Evolutionary conservation across 2,329 filamentous ascomycete species (phyloP), one percentile per base, ranked within the genome.

Genomic region (Exutisphaerella laricina): DNA sequence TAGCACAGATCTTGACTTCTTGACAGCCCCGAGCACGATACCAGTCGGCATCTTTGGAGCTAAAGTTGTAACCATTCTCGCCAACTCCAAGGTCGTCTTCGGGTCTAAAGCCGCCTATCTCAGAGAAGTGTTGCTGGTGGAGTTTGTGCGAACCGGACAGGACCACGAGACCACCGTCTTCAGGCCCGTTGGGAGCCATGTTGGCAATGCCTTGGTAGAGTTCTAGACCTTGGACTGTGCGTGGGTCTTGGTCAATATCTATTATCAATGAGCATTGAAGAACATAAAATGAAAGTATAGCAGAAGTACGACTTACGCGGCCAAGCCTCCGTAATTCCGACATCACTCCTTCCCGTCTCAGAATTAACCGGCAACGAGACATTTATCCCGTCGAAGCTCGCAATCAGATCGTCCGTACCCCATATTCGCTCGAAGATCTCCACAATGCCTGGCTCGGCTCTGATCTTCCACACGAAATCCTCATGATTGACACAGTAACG

Each of bases 91-190:
- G 39, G 43, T 55, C 50, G 12, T 41, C 28, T 6, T 49, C 41
- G 18, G 34, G 17, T 6, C 42, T 41, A 37, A 50, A 54, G n/a
- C 51, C 51, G 17, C 49, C 49, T 45, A 65, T 60, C 25, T 64
- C 53, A 1, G 62, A 56, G 49, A 72, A 73, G 59, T 70, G 73
- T 48, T 70, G 57, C 38, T 71, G 58, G 33, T 64, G 66, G 1
- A 71, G 57, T 29, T 64, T 66, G 5, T 63, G 50, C 1, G 65
- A 67, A 3, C 70, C 70, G 17, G 65, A 62, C 56, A 72, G 65
- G 3, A 72, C 50, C 29, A 73, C 62, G 7, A 74, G 52, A 1
- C 70, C 70, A 17, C 70, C 70, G 45, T 74, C 71, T 2, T 70
- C 58, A 2, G 63, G 63, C 2, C 71, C 70, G 37, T 67, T 68